These are phyloP conservation scores for Ustilago crameri DNA, from an alignment of 1,284 basidiomycete species.

Conservation along the genomic window DNA sequence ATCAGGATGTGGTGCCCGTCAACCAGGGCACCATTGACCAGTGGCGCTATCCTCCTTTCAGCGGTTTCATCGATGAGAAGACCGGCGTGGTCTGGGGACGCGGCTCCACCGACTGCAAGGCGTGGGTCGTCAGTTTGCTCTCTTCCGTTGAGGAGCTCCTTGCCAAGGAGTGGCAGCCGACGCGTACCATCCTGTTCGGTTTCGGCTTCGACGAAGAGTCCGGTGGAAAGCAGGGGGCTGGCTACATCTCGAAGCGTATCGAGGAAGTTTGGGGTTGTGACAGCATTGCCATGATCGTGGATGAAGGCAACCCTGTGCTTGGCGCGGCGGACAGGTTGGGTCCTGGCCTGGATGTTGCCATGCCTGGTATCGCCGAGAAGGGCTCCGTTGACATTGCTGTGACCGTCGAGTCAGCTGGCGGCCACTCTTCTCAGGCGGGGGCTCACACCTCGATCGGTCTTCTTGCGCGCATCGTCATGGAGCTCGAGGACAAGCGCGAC, in stretches of 20 bases:
- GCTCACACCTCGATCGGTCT: constrained; percentile 46
- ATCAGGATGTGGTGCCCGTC: constrained; percentile 72
- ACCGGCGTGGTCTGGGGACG: constrained; percentile 72
- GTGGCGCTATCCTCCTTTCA: constrained; percentile 72
- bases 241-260: constrained; percentile 42
- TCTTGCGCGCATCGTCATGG: constrained; percentile 31
- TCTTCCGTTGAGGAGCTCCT: constrained; percentile 71
- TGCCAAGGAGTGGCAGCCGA: constrained; percentile 69
- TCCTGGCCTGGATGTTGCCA: constrained; percentile 53
- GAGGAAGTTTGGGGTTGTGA: constrained; percentile 54
- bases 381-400: constrained; percentile 71
- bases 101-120: constrained; percentile 68
- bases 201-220: constrained; percentile 80
- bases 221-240: constrained; percentile 61
- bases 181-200: constrained; percentile 72
- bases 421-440: constrained; percentile 73
- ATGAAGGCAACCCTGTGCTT: constrained; percentile 58
- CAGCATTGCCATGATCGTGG: constrained; percentile 61
- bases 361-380: constrained; percentile 76
- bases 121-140: constrained; percentile 70
- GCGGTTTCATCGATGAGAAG: constrained; percentile 69
- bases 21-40: constrained; percentile 70
- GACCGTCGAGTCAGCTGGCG: constrained; percentile 72
- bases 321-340: constrained; percentile 30
- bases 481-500: constrained; percentile 46